phyloP scores from a whole-genome alignment of 2,329 filamentous ascomycete species.

The Ophiostoma triangulosporum region DNA sequence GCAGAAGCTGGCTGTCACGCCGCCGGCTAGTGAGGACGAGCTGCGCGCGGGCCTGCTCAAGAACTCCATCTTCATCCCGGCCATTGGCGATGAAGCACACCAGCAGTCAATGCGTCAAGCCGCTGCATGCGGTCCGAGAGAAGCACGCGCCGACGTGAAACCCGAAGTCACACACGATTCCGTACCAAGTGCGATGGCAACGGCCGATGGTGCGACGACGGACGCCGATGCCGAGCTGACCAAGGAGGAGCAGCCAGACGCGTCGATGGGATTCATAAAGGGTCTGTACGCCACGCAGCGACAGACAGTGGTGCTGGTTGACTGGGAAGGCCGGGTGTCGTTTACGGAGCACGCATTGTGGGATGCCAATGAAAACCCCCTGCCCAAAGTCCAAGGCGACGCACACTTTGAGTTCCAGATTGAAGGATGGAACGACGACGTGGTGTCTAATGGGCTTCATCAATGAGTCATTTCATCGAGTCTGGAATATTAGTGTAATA shows the following conservation, averaged over 20 bases:
- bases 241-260: constrained; percentile 23
- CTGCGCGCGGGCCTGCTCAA: no score
- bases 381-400: constrained; percentile 42
- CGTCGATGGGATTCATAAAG: constrained; percentile 31
- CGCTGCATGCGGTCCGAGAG: no score
- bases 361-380: constrained; percentile 41
- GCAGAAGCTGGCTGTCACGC: no score
- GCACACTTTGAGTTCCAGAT: constrained; percentile 42
- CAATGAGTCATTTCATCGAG: not conserved
- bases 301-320: constrained; percentile 48
- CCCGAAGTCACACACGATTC: constrained; percentile 22
- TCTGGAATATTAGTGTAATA: not conserved
- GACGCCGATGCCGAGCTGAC: constrained; percentile 23
- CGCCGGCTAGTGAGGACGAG: no score
- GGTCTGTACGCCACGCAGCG: constrained; percentile 53
- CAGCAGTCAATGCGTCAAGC: no score
- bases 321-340: constrained; percentile 48
- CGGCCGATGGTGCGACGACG: constrained; percentile 2
- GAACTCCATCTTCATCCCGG: no score
- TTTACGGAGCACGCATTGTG: constrained; percentile 47
- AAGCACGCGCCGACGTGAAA: constrained; percentile 20
- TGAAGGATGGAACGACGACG: constrained; percentile 33
- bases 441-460: not conserved
- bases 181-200: not conserved
- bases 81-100: no score